Conservation (phyloP, 179 eudicot species). For the Patellifolia procumbens region DNA sequence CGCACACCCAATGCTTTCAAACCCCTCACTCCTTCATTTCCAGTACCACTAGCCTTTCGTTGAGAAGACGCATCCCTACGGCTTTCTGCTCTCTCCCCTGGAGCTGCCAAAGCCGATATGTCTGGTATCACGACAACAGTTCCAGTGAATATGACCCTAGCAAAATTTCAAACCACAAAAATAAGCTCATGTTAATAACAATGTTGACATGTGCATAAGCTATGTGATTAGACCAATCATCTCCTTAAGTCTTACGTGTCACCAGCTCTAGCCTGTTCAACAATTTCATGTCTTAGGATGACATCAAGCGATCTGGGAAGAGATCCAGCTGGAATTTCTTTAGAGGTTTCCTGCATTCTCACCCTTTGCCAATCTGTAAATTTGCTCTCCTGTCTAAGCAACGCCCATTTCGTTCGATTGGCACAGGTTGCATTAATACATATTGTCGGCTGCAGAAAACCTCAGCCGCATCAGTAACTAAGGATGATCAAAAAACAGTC, state of each 20-base stretch:
- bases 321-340: conserved; percentile 97
- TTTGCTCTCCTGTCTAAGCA: conserved; percentile 89
- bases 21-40: conserved; percentile 89
- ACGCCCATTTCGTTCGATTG: conserved; percentile 68
- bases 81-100: conserved; percentile 95
- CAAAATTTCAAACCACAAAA: conserved; percentile 8
- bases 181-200: conserved; percentile 7
- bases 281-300: conserved; percentile 92
- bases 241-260: conserved; percentile 60
- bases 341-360: conserved; percentile 91
- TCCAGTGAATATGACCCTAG: conserved; percentile 90
- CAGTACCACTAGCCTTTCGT: conserved; percentile 48
- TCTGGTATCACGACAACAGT: conserved; percentile 97
- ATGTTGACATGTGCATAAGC: background rate
- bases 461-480: conserved; percentile 6
- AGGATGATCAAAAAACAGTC: background rate
- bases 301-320: conserved; percentile 91
- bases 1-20: conserved; percentile 91
- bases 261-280: conserved; percentile 99
- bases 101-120: conserved; percentile 83
- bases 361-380: conserved; percentile 99
- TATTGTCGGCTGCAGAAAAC: conserved; percentile 70
- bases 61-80: conserved; percentile 83
- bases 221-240: background rate
- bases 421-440: conserved; percentile 82